Conservation (phyloP, 169 alveolate species). For the Cryptosporidium ubiquitum region DNA sequence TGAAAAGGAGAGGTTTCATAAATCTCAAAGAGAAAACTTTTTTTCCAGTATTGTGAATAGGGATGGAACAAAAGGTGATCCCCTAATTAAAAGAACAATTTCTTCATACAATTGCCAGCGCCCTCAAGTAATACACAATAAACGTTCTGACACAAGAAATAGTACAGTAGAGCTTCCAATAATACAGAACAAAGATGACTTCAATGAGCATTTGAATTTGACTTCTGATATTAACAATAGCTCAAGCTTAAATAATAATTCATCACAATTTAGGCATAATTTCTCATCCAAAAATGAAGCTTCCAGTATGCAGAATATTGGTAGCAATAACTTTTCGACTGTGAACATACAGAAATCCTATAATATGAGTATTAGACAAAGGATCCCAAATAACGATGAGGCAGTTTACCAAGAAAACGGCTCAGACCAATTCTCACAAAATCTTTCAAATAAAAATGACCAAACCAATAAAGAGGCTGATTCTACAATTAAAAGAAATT, state of each 20-base stretch:
- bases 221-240: background rate
- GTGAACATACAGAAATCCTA: constrained; percentile 11
- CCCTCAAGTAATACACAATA: background rate
- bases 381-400: constrained; percentile 40
- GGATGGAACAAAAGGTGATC: background rate
- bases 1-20: constrained; percentile 77
- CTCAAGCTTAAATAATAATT: background rate
- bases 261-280: background rate
- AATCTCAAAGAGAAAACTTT: constrained; percentile 71
- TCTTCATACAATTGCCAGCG: background rate
- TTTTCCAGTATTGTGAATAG: background rate
- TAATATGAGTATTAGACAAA: constrained; percentile 28
- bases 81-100: constrained; percentile 19
- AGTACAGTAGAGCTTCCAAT: constrained; percentile 10
- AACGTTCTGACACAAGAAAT: constrained; percentile 3
- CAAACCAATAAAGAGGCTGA: background rate
- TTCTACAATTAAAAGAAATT: constrained; percentile 10
- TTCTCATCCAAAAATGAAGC: constrained; percentile 8
- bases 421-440: background rate
- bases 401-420: background rate
- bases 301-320: background rate
- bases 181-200: constrained; percentile 24
- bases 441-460: background rate
- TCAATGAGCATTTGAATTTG: background rate
- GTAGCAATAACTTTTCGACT: constrained; percentile 15